A percentile compares a stretch with the other conserved stretches of the same genome.
These are phyloP conservation scores for Fonsecaea pedrosoi DNA, from an alignment of 2,329 filamentous ascomycete species.

Conservation along the genomic window DNA sequence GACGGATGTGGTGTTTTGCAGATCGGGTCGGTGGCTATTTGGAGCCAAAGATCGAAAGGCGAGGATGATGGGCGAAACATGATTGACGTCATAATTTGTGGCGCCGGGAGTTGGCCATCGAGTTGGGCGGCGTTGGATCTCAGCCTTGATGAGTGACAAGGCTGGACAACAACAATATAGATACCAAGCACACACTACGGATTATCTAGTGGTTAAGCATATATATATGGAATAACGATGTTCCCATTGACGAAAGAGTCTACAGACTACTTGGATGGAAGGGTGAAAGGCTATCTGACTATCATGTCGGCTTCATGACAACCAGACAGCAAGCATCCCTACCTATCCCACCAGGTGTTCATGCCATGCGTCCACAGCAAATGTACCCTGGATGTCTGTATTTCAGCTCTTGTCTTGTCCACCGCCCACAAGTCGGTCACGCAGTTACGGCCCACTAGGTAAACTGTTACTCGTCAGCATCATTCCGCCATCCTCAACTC, in stretches of 20 bases:
- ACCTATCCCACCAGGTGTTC: background rate
- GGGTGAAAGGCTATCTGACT: background rate
- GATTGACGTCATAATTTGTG: conserved; percentile 16
- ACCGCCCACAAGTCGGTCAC: background rate
- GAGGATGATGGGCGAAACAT: background rate
- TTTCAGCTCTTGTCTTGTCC: background rate
- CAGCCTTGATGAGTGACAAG: conserved; percentile 5
- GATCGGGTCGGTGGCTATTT: conserved; percentile 10
- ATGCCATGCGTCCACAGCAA: conserved; percentile 21
- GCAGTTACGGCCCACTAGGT: background rate
- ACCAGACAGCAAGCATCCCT: background rate
- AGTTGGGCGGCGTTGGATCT: background rate
- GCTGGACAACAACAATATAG: background rate
- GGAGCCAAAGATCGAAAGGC: conserved; percentile 2
- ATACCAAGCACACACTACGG: background rate
- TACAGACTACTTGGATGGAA: background rate
- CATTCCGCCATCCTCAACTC: background rate
- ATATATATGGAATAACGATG: conserved; percentile 2
- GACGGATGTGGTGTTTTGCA: conserved; percentile 9
- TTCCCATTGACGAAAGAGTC: background rate
- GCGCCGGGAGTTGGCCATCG: background rate
- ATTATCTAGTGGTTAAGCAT: background rate
- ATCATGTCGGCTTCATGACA: conserved; percentile 11
- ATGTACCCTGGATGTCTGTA: background rate
- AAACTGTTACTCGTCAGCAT: background rate